These are phyloP conservation scores for Fusarium sp. DNA, from an alignment of 2,329 filamentous ascomycete species.

Conservation along the genomic window DNA sequence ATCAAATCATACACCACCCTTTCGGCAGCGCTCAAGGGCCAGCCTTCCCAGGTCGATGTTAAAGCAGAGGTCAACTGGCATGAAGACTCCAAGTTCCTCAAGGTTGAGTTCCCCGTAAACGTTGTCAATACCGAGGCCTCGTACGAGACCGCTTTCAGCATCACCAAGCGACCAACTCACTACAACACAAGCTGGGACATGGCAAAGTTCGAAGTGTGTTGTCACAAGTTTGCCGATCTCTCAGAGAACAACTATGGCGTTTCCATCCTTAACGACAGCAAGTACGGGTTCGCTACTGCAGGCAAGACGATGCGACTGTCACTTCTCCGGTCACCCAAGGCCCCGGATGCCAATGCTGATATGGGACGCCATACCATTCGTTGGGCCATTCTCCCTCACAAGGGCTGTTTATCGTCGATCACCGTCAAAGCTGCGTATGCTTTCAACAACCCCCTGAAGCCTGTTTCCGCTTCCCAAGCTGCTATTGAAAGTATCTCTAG, in stretches of 20 bases:
- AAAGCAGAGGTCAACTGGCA: constrained; percentile 93
- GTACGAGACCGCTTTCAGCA: constrained; percentile 94
- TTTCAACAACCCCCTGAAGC: constrained; percentile 82
- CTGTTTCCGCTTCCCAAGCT: constrained; percentile 45
- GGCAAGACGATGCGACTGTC: constrained; percentile 91
- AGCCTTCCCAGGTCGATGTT: constrained; percentile 75
- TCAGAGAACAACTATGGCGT: constrained; percentile 90
- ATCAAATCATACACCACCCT: constrained; percentile 87
- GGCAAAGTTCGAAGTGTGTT: constrained; percentile 98
- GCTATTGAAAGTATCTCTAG: constrained; percentile 42
- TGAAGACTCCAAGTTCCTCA: constrained; percentile 97
- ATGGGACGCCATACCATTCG: constrained; percentile 90
- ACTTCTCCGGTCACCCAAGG: constrained; percentile 86
- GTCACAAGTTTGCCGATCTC: constrained; percentile 92
- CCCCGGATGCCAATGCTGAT: constrained; percentile 91
- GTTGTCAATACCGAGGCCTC: constrained; percentile 90
- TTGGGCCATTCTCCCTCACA: constrained; percentile 90
- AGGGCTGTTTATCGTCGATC: constrained; percentile 72
- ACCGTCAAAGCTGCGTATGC: constrained; percentile 87
- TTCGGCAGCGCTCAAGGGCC: constrained; percentile 69
- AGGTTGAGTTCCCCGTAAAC: constrained; percentile 97
- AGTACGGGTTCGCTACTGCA: constrained; percentile 92
- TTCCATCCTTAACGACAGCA: constrained; percentile 92
- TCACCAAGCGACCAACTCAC: constrained; percentile 89
- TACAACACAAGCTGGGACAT: constrained; percentile 98